Base-by-base conservation (phyloP, 306 rosid species). In the Sindora glabra region DNA sequence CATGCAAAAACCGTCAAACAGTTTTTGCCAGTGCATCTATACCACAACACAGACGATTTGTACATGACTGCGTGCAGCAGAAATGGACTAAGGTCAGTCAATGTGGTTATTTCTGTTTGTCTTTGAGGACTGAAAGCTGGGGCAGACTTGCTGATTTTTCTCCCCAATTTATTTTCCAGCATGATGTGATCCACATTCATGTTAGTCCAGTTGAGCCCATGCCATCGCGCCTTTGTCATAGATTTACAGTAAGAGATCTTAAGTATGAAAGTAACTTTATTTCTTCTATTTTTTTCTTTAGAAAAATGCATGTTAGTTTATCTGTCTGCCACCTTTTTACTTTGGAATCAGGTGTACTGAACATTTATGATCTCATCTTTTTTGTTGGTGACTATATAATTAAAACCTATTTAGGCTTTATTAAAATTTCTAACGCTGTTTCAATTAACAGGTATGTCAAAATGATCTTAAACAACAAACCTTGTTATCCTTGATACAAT, bases 11-110 rank as follows among this genome's bases (percentile, higher is more conserved):
- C 38, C 94, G 94, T 33, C 99, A 92, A 64, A 92, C 96, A 7
- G 61, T 92, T 67, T 92, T 92, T 86, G 94, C 94, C 36, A 92
- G 96, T 68, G 99, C 99, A 48, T 92, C 99, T 22, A 83, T 92
- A 73, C 99, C 96, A 27, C 94, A 89, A 74, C 99, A 89, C 69
- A 83, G 77, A 30, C 88, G 81, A 62, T 92, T 89, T 71, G 54
- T 89, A 72, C 81, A 81, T 36, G 95, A 92, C 64, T 84, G 84
- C 59, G 73, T 89, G 77, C 96, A 92, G 72, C 96, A 92, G 76
- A 92, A 92, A 69, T 92, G 99, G 95, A 86, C 99, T 22, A 89
- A 92, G 90, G 96, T 86, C 60, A 63, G 65, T 38, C 54, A 39
- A 39, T 81, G 57, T 57, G 40, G 58, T 52, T 63, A 42, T 22